These are phyloP conservation scores for Thalassiosira hispida DNA, from an alignment of 352 stramenopile genomes.

Conservation along the genomic window DNA sequence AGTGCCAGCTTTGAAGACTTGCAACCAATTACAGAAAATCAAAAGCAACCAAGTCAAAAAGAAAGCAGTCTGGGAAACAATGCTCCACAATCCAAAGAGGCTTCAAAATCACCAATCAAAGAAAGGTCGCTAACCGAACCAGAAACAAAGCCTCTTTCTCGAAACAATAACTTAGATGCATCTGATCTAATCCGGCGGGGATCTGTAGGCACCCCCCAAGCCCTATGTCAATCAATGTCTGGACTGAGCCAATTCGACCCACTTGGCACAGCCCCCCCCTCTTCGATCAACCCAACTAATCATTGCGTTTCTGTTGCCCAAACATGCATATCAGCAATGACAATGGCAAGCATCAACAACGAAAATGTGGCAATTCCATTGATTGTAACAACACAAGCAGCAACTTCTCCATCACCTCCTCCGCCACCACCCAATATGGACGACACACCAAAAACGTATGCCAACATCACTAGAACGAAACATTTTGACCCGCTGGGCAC, in stretches of 20 bases:
- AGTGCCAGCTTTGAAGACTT: neutral
- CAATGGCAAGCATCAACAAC: constrained; percentile 2
- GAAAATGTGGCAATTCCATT: constrained; percentile 22
- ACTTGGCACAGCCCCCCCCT: constrained; percentile 4
- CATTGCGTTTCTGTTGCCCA: neutral
- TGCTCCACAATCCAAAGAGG: neutral
- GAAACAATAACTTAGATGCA: constrained; percentile 23
- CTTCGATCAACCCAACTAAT: neutral
- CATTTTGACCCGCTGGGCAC: constrained; percentile 30
- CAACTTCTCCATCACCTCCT: neutral
- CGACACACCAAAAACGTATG: too few species aligned
- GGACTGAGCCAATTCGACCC: constrained; percentile 32
- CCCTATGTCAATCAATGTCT: neutral
- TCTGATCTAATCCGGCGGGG: neutral
- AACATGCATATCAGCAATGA: constrained; percentile 4
- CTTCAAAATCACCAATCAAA: neutral
- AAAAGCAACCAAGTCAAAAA: neutral
- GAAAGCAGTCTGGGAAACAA: neutral
- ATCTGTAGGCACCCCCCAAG: neutral
- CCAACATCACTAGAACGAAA: neutral
- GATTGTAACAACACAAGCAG: constrained; percentile 12
- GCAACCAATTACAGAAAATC: neutral
- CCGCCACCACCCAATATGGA: neutral
- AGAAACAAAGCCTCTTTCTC: constrained; percentile 21
- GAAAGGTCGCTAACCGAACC: constrained; percentile 1